Base-by-base conservation (phyloP, 2,329 filamentous ascomycete genomes). In the Nigrograna mackinnonii region DNA sequence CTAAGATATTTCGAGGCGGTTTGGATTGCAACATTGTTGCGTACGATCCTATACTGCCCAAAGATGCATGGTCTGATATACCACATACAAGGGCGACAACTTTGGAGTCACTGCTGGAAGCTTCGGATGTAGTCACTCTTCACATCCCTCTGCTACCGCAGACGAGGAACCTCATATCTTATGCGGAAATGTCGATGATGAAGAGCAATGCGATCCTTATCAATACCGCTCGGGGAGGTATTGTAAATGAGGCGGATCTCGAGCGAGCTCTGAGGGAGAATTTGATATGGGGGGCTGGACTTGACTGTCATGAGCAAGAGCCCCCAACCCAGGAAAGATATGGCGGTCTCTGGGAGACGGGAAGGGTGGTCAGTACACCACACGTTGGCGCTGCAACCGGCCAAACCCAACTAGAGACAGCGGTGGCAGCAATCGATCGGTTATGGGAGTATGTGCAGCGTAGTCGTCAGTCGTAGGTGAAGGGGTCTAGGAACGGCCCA, bases 291-390 rank as follows among this genome's bases (percentile, higher is more conserved):
- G 75, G 75, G 1, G 74, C 73, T 3, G 76, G 72, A 16, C 67
- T 73, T 2, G 76, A 79, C 58, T 75, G 77, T n/a, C 74, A 76
- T 39, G 62, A 65, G 30, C 57, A 63, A 14, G 76, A 79, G 45
- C 76, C 76, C 14, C 71, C 68, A 6, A 71, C 66, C 0, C 65
- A 61, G 22, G 57, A 53, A 30, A 68, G 62, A 6, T 70, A 71
- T 7, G 55, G 75, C 36, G 48, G 73, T 6, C 65, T 72, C 6
- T 64, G 60, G 13, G 58, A 63, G 26, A 66, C 69, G 18, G 72
- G 75, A 3, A 75, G 77, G 41, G 52, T 81, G 39, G 65, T 78
- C 2, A 58, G 76, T 17, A 76, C 69, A 22, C 76, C 76, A n/a
- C 77, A 80, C 60, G 46, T 78, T 33, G 76, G 75, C 6, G 74